phyloP scores from a whole-genome alignment of 495 filamentous ascomycete species.

The Staphylotrichum longicolle region DNA sequence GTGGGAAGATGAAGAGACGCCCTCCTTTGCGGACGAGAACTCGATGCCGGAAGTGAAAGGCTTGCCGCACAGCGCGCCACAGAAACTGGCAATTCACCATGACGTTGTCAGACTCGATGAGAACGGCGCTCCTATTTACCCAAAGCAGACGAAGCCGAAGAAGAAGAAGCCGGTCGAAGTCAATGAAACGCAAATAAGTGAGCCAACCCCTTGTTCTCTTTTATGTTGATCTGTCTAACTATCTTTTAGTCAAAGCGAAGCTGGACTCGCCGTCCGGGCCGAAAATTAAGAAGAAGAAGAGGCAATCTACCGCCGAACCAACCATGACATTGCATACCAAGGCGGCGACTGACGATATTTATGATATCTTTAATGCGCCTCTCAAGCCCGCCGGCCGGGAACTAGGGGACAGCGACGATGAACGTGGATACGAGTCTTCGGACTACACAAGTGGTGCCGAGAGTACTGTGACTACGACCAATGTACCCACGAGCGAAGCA shows the following conservation, averaged over 20 bases:
- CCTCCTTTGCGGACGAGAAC: slow-evolving; percentile 25
- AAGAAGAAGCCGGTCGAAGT: slow-evolving; percentile 76
- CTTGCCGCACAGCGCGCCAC: slow-evolving; percentile 30
- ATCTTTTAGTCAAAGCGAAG: slow-evolving; percentile 75
- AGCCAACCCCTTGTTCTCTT: slow-evolving; percentile 30
- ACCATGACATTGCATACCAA: slow-evolving; percentile 97
- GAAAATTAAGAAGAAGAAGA: slow-evolving; percentile 76
- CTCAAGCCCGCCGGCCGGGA: slow-evolving; percentile 53
- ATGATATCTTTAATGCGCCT: slow-evolving; percentile 93
- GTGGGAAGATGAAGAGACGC: slow-evolving; percentile 56
- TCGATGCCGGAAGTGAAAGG: slow-evolving; percentile 28
- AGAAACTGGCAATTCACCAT: slow-evolving; percentile 47
- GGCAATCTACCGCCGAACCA: slow-evolving; percentile 59
- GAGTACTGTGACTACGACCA: slow-evolving; percentile 63
- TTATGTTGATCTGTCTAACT: slow-evolving; percentile 21
- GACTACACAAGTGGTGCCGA: slow-evolving; percentile 81
- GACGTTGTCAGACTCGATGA: slow-evolving; percentile 50
- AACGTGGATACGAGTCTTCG: slow-evolving; percentile 65
- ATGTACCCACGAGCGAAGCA: slow-evolving; percentile 44
- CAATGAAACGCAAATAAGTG: slow-evolving; percentile 83
- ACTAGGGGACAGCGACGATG: slow-evolving; percentile 56
- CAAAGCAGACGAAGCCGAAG: slow-evolving; percentile 36
- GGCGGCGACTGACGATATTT: slow-evolving; percentile 94
- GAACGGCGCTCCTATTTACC: slow-evolving; percentile 45
- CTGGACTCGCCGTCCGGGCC: slow-evolving; percentile 78